Base-by-base conservation (phyloP, 352 stramenopile genomes). In the Pythium brachiatum region DNA sequence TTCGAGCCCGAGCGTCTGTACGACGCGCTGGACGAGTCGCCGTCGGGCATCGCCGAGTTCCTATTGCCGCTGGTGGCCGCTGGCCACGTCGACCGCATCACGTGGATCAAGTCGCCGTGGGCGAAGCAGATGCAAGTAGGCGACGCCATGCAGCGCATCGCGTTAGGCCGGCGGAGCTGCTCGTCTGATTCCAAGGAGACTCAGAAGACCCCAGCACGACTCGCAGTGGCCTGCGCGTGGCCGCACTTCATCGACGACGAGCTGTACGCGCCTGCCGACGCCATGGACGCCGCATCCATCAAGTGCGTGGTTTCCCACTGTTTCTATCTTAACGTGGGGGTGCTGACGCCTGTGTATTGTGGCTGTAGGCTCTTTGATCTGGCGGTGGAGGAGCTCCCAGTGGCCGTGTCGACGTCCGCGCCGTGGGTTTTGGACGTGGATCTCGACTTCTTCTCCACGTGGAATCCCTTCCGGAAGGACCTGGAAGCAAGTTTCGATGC, bases 371-470 rank as follows among this genome's bases (percentile, higher is more conserved):
- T 32, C 15, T 91, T 78, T 78, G 58, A 79, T 43, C 46, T 72
- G 5, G 9, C 12, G 1, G 62, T 72, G 20, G 29, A 16, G 2
- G 59, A 72, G 16, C 60, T 60, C 3, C 15, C 46, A 0, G 27
- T 32, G 1, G 13, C 23, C 0, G 16, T 25, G 2, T 25, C 46
- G 9, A 26, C 43, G 4, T 21, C 53, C 3, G 18, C 46, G 48
- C 63, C 62, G 15, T 95, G 74, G 51, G 48, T 96, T 7, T 59
- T 96, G 0, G 88, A 96, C 58, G 85, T 96, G 27, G 90, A 94
- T 64, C 62, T 96, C n/a, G 88, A 96, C 71, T 96, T 93, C 64
- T 96, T 95, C 63, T 94, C 86, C 18, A 94, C 86, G 5, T 89
- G 84, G 79, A 89, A 94, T 36, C 88, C 88, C 7, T 96, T 96